A percentile compares a stretch with the other conserved stretches of the same genome.
Evolutionary conservation across 345 rosid species (phyloP).

Genomic region (Boechera stricta): DNA sequence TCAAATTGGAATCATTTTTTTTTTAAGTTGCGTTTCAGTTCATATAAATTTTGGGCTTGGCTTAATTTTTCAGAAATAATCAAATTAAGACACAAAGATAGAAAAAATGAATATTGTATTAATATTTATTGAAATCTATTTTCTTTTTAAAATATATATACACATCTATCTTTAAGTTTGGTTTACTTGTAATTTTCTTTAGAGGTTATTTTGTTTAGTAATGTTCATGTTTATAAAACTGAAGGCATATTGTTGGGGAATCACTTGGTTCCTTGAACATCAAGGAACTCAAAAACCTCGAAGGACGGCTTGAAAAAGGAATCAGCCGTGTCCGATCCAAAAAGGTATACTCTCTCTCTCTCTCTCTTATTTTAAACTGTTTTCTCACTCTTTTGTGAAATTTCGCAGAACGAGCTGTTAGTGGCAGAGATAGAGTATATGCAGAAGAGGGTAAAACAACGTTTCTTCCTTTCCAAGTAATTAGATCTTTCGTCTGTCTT

Average conservation of each 20-base stretch:
- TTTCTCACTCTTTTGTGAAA: slow-evolving; percentile 27
- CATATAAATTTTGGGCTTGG: neutral
- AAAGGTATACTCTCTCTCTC: slow-evolving; percentile 53
- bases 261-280: slow-evolving; percentile 63
- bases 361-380: neutral
- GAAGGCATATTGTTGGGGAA: slow-evolving; percentile 77
- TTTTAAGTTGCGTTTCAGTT: neutral
- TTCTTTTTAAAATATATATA: neutral
- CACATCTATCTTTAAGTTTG: neutral
- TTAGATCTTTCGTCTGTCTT: neutral
- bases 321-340: slow-evolving; percentile 83
- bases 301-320: slow-evolving; percentile 82
- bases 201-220: slow-evolving; percentile 6
- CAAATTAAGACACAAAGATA: neutral
- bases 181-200: neutral
- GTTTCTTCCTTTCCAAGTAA: slow-evolving; percentile 24
- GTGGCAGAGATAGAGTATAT: slow-evolving; percentile 83
- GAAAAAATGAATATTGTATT: neutral
- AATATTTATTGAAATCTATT: neutral
- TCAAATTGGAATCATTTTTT: neutral
- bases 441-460: slow-evolving; percentile 77
- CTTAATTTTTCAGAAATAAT: neutral
- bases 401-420: slow-evolving; percentile 68
- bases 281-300: slow-evolving; percentile 87
- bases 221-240: slow-evolving; percentile 7